phyloP scores from a whole-genome alignment of 2,329 filamentous ascomycete genomes.

The Tetracladium maxilliforme region DNA sequence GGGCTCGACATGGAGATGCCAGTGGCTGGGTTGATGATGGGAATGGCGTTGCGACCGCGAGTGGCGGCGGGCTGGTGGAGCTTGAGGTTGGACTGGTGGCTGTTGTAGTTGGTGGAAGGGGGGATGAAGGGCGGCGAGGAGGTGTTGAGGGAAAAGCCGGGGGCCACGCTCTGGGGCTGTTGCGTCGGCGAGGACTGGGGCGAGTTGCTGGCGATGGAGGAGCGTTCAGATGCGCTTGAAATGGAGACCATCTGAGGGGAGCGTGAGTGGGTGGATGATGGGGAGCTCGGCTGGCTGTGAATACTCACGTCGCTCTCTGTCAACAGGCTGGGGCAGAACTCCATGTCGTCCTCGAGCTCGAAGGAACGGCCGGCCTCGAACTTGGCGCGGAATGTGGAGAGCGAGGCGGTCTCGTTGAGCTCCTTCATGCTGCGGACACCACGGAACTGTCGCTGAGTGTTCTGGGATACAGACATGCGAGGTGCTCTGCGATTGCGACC shows the following conservation, averaged over 20 bases:
- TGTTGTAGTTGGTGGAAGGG: slow-evolving; percentile 49
- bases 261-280: slow-evolving; percentile 5
- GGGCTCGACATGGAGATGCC: slow-evolving; percentile 81
- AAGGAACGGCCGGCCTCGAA: slow-evolving; percentile 90
- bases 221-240: slow-evolving; percentile 78
- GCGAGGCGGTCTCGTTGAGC: slow-evolving; percentile 59
- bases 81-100: slow-evolving; percentile 55
- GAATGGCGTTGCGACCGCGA: slow-evolving; percentile 85
- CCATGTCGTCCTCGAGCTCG: slow-evolving; percentile 87
- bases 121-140: slow-evolving; percentile 52
- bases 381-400: slow-evolving; percentile 68
- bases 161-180: slow-evolving; percentile 65
- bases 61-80: slow-evolving; percentile 83
- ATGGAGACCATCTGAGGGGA: slow-evolving; percentile 68
- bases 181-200: slow-evolving; percentile 85
- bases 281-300: slow-evolving; percentile 2
- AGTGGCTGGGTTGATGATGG: slow-evolving; percentile 91
- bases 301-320: slow-evolving; percentile 81
- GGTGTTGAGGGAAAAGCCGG: slow-evolving; percentile 61
- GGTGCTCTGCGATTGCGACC: slow-evolving; percentile 76
- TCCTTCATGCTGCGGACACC: slow-evolving; percentile 79
- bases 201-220: slow-evolving; percentile 86
- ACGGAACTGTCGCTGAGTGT: slow-evolving; percentile 75
- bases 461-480: slow-evolving; percentile 65
- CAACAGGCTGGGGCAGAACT: slow-evolving; percentile 86